Evolutionary conservation across 192 early-diverging fungal genomes (phyloP).

Genomic region (Linderina pennispora): DNA sequence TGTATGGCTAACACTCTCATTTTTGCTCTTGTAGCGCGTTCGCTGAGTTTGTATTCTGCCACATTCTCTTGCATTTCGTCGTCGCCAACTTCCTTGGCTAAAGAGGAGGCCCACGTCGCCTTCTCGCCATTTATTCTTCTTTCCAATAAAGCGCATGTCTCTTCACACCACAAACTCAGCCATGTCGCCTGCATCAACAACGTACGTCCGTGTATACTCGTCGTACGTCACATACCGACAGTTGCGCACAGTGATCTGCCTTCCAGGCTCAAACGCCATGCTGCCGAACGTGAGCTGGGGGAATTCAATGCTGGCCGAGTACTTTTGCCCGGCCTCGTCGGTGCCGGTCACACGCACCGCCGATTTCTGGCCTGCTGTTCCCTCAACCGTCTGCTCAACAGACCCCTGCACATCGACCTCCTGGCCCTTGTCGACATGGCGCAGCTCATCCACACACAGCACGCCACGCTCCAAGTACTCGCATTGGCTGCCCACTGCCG

Average conservation of each 20-base stretch:
- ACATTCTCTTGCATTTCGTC: conserved; percentile 81
- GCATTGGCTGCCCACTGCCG: conserved; percentile 8
- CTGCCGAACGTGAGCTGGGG: conserved; percentile 11
- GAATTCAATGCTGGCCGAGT: conserved; percentile 17
- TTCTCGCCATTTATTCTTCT: not conserved
- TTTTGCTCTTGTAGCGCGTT: no score
- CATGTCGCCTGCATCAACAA: conserved; percentile 14
- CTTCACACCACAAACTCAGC: conserved; percentile 10
- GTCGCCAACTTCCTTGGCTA: conserved; percentile 92
- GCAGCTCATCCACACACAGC: conserved; percentile 28
- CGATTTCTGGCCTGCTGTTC: conserved; percentile 4
- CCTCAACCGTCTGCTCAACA: not conserved
- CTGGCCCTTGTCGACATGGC: conserved; percentile 5
- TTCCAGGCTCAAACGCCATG: conserved; percentile 6
- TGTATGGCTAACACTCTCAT: no score
- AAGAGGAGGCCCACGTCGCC: no score
- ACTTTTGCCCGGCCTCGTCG: conserved; percentile 4
- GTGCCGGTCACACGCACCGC: conserved; percentile 15
- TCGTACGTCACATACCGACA: conserved; percentile 6
- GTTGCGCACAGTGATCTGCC: conserved; percentile 29
- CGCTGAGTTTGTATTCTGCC: conserved; percentile 88
- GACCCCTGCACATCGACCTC: conserved; percentile 31
- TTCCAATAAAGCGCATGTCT: not conserved
- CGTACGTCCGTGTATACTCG: conserved; percentile 4
- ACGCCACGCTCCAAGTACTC: conserved; percentile 16